phyloP scores from a whole-genome alignment of 768 basidiomycete genomes.

The Tephrocybe sp. region DNA sequence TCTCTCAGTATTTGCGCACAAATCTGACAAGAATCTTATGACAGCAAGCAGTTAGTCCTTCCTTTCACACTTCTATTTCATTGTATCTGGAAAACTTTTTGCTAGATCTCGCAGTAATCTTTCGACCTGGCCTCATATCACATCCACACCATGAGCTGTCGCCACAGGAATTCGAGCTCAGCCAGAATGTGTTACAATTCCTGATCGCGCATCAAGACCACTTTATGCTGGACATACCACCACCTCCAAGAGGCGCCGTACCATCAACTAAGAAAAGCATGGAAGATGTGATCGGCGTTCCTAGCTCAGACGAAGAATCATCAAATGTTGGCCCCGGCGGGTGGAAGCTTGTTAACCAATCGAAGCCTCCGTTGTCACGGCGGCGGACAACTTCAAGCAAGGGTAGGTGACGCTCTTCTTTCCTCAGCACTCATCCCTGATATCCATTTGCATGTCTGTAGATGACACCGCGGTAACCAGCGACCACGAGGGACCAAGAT shows the following conservation, averaged over 20 bases:
- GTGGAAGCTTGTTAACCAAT: conserved; percentile 52
- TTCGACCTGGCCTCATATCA: conserved; percentile 92
- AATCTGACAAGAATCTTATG: conserved; percentile 93
- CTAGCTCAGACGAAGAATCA: conserved; percentile 50
- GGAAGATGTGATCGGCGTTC: conserved; percentile 43
- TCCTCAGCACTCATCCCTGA: conserved; percentile 1
- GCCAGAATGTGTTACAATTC: conserved; percentile 91
- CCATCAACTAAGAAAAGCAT: conserved; percentile 30
- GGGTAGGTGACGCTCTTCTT: conserved; percentile 24
- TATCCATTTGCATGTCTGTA: conserved; percentile 2
- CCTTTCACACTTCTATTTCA: background rate
- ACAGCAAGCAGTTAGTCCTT: conserved; percentile 79
- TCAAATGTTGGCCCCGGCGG: conserved; percentile 39
- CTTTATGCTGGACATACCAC: conserved; percentile 88
- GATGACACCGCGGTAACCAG: conserved; percentile 26
- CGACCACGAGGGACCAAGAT: conserved; percentile 33
- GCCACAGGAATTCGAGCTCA: conserved; percentile 82
- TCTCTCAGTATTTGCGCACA: conserved; percentile 90
- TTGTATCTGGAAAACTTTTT: conserved; percentile 4
- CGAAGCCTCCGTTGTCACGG: conserved; percentile 45
- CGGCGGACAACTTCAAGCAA: conserved; percentile 55
- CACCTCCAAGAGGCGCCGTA: conserved; percentile 45
- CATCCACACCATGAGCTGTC: conserved; percentile 86
- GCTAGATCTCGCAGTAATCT: conserved; percentile 93
- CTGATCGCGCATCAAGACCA: conserved; percentile 95